Conservation (phyloP, 306 rosid genomes). For the Cucurbita moschata region DNA sequence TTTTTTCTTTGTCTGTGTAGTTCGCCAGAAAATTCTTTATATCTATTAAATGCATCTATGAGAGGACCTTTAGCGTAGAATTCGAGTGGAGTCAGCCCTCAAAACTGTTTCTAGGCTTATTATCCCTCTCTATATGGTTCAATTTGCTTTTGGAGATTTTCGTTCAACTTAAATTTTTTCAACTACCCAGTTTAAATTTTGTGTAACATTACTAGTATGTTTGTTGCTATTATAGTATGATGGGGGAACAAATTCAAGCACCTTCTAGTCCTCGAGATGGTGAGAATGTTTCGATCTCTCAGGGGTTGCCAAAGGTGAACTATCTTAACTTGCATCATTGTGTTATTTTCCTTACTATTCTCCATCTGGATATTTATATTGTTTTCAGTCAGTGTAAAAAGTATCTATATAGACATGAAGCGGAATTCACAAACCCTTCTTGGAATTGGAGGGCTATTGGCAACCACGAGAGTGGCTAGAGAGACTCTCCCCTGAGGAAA, state of each 20-base stretch:
- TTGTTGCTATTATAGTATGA: constrained; percentile 53
- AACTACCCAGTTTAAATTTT: neutral
- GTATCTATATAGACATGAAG: neutral
- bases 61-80: neutral
- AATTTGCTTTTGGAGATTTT: neutral
- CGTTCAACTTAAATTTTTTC: neutral
- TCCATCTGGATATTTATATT: constrained; percentile 5
- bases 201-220: constrained; percentile 1
- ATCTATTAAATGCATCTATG: neutral
- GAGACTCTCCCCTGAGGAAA: neutral
- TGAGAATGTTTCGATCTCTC: constrained; percentile 60
- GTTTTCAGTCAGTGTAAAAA: neutral
- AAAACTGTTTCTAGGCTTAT: neutral
- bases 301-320: constrained; percentile 68
- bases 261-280: constrained; percentile 97
- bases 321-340: constrained; percentile 6
- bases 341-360: constrained; percentile 4
- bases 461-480: neutral
- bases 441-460: neutral
- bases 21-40: neutral
- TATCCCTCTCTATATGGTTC: neutral
- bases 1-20: constrained; percentile 2
- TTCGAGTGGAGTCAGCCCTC: neutral
- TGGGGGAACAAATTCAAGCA: constrained; percentile 58
- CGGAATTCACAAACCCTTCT: neutral